These are phyloP conservation scores for Fusarium equiseti DNA, from an alignment of 2,329 filamentous ascomycete genomes.

Conservation along the genomic window DNA sequence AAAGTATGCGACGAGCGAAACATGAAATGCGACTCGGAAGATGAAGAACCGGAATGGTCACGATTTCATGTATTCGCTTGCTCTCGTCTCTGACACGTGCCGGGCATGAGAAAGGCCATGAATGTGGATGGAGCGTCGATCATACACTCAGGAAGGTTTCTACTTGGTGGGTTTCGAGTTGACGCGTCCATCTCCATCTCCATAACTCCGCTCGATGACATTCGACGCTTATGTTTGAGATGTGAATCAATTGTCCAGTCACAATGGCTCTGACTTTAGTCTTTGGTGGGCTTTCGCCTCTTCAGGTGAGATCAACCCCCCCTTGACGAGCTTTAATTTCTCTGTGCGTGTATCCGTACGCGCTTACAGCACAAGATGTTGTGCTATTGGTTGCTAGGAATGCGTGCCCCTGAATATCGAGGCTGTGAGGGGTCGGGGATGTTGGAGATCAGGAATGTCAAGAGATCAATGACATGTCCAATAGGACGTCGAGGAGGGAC, in stretches of 20 bases:
- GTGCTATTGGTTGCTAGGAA: constrained; percentile 26
- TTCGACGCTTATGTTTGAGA: constrained; percentile 31
- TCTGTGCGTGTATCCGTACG: not conserved
- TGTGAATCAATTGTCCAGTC: constrained; percentile 27
- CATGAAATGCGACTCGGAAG: constrained; percentile 36
- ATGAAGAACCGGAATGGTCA: constrained; percentile 26
- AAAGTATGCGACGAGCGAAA: constrained; percentile 25
- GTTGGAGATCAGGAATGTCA: constrained; percentile 30
- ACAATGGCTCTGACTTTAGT: constrained; percentile 10
- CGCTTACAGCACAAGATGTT: constrained; percentile 1
- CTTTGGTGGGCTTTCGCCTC: constrained; percentile 9
- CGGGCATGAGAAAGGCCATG: constrained; percentile 7
- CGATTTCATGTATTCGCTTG: constrained; percentile 12
- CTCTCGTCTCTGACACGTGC: constrained; percentile 17
- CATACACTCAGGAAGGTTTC: constrained; percentile 25
- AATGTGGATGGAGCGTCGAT: constrained; percentile 28
- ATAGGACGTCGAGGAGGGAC: constrained; percentile 7
- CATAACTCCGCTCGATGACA: constrained; percentile 16
- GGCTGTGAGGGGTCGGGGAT: constrained; percentile 26
- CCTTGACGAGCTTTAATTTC: constrained; percentile 27
- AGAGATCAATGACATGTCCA: constrained; percentile 18
- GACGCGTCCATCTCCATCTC: constrained; percentile 31
- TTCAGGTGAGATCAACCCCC: constrained; percentile 23
- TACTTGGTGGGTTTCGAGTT: constrained; percentile 34
- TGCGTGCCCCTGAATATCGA: constrained; percentile 37